Evolutionary conservation across 2,329 filamentous ascomycete genomes (phyloP).

Genomic region (Pseudocercospora vitis): DNA sequence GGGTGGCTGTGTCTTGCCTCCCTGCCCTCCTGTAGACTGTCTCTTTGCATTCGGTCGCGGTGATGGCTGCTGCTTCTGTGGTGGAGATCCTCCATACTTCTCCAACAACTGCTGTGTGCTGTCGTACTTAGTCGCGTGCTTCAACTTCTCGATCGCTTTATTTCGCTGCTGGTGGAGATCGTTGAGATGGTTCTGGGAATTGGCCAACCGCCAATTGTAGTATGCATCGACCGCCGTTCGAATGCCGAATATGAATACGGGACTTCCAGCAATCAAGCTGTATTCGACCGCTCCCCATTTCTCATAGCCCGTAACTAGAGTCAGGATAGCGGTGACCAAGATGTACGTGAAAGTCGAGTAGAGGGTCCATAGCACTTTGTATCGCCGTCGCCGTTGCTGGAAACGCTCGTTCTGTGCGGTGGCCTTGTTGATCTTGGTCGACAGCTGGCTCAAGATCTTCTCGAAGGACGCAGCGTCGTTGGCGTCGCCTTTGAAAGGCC

Average conservation of each 20-base stretch:
- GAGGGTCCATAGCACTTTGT: constrained; percentile 83
- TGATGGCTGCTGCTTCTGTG: constrained; percentile 34
- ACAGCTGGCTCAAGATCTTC: constrained; percentile 79
- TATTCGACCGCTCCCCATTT: constrained; percentile 78
- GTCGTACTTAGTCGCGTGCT: constrained; percentile 92
- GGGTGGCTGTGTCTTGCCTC: constrained; percentile 42
- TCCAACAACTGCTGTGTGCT: constrained; percentile 89
- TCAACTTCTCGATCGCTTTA: constrained; percentile 88
- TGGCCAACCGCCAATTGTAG: constrained; percentile 79
- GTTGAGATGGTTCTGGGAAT: constrained; percentile 67
- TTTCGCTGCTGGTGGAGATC: constrained; percentile 75
- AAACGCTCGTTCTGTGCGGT: constrained; percentile 72
- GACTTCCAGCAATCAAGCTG: constrained; percentile 73
- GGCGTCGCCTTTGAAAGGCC: constrained; percentile 82
- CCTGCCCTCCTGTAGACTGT: constrained; percentile 24
- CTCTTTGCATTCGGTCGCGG: constrained; percentile 40
- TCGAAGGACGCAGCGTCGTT: constrained; percentile 90
- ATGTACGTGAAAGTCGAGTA: constrained; percentile 91
- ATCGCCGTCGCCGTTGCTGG: constrained; percentile 70
- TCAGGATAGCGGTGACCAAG: constrained; percentile 76
- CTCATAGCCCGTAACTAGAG: constrained; percentile 79
- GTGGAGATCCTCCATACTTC: constrained; percentile 77
- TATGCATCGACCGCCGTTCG: constrained; percentile 66
- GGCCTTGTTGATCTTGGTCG: constrained; percentile 75
- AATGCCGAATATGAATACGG: constrained; percentile 69